Conservation (phyloP, 148 eudicot species). For the Dianthus caryophyllus region DNA sequence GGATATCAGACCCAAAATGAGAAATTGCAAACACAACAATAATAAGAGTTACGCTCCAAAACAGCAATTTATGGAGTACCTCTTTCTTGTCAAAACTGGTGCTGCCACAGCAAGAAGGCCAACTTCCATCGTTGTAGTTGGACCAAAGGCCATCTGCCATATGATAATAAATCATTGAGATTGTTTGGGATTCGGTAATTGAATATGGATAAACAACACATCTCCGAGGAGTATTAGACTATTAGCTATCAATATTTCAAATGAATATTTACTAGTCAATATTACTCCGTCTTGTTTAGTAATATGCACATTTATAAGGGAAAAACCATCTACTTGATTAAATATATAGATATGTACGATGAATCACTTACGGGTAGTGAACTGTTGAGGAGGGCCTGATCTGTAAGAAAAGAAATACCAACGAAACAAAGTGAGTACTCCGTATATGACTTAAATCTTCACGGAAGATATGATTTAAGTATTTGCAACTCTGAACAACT, state of each 20-base stretch:
- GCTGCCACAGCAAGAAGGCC: constrained; percentile 84
- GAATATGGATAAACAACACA: not conserved
- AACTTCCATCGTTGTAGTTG: constrained; percentile 84
- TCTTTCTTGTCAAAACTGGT: constrained; percentile 56
- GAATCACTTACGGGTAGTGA: constrained; percentile 76
- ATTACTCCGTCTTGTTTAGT: not conserved
- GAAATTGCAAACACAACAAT: not conserved
- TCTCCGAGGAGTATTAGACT: not conserved
- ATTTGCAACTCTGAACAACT: too few species aligned
- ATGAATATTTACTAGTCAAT: too few species aligned
- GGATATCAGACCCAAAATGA: not conserved
- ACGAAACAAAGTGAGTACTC: too few species aligned
- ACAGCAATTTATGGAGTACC: constrained; percentile 34
- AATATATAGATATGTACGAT: too few species aligned
- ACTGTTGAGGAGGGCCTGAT: constrained; percentile 50
- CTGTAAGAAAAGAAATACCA: constrained; percentile 56
- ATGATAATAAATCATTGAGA: not conserved
- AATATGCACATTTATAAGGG: not conserved
- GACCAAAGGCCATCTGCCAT: constrained; percentile 90
- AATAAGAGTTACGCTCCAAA: not conserved
- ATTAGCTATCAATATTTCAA: not conserved
- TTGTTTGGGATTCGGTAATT: not conserved
- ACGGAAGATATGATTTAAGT: constrained; percentile 9
- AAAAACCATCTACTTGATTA: not conserved
- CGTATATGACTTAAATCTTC: too few species aligned